Conservation (phyloP, 305 asterid genomes). For the Fraxinus xanthoxyloides region DNA sequence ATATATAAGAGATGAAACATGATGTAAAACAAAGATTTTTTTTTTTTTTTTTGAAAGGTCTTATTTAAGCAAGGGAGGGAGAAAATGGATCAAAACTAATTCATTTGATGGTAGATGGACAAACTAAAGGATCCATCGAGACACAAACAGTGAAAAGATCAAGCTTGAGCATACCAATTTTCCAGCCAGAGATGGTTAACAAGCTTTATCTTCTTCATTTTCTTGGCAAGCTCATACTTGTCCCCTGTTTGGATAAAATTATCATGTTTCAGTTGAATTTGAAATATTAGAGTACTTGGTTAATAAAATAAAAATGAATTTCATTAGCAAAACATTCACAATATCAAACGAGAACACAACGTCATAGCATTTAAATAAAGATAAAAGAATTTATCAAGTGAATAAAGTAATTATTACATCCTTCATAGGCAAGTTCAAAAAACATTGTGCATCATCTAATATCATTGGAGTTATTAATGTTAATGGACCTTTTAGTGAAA, state of each 20-base stretch:
- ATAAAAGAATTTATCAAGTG: background rate
- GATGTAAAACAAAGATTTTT: background rate
- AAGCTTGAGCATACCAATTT: constrained; percentile 58
- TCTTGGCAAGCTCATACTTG: constrained; percentile 85
- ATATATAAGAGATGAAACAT: background rate
- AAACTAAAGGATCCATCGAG: constrained; percentile 3
- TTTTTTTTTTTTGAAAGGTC: too few species aligned
- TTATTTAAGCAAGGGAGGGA: background rate
- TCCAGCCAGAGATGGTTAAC: constrained; percentile 86
- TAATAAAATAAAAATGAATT: constrained; percentile 10
- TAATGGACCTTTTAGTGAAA: background rate
- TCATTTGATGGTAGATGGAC: constrained; percentile 7
- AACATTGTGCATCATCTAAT: background rate
- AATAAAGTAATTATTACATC: background rate
- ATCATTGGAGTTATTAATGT: background rate
- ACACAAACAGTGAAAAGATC: constrained; percentile 5
- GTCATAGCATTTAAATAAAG: background rate
- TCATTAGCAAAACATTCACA: background rate
- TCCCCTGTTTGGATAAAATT: constrained; percentile 52
- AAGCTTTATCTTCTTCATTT: constrained; percentile 58
- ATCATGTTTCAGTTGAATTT: constrained; percentile 4
- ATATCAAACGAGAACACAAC: background rate
- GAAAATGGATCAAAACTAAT: background rate
- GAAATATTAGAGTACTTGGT: background rate
- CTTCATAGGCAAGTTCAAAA: background rate